phyloP scores from a whole-genome alignment of 352 stramenopile species.

The Pythium aristosporum region DNA sequence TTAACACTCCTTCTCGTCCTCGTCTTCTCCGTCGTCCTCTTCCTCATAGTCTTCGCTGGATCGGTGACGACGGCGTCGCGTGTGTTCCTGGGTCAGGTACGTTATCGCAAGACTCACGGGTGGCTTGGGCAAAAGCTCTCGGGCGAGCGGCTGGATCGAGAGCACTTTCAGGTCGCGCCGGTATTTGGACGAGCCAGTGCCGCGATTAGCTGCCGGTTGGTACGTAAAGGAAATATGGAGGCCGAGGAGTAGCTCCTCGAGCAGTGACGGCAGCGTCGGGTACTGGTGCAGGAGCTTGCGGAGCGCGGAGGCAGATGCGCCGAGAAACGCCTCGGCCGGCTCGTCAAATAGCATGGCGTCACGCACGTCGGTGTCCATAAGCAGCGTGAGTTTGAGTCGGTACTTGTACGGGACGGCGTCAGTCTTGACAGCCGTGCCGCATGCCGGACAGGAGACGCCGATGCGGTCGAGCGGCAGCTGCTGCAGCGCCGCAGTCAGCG shows the following conservation, averaged over 20 bases:
- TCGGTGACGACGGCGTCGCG: neutral
- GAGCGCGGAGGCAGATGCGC: conserved; percentile 31
- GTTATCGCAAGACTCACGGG: conserved; percentile 40
- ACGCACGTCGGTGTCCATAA: conserved; percentile 30
- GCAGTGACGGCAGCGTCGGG: conserved; percentile 36
- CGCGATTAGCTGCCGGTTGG: conserved; percentile 32
- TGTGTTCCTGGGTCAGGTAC: conserved; percentile 28
- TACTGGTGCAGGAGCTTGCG: conserved; percentile 36
- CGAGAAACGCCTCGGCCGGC: conserved; percentile 36
- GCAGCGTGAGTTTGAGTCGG: conserved; percentile 49
- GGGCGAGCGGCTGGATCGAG: conserved; percentile 39
- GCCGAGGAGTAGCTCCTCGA: conserved; percentile 54
- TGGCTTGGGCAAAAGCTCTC: conserved; percentile 43
- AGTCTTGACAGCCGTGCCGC: conserved; percentile 15
- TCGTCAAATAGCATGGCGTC: conserved; percentile 62
- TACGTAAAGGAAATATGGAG: conserved; percentile 51
- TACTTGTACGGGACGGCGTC: conserved; percentile 48
- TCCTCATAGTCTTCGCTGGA: neutral
- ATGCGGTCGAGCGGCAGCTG: conserved; percentile 11
- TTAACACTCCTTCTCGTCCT: conserved; percentile 1
- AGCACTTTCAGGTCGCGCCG: conserved; percentile 53
- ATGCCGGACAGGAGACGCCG: conserved; percentile 36
- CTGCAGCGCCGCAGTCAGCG: conserved; percentile 34
- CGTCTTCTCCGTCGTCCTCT: neutral
- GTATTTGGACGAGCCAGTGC: conserved; percentile 28